Evolutionary conservation across 495 filamentous ascomycete genomes (phyloP), one percentile per base, ranked within the genome.

Genomic region (Hypomontagnella submonticulosa): DNA sequence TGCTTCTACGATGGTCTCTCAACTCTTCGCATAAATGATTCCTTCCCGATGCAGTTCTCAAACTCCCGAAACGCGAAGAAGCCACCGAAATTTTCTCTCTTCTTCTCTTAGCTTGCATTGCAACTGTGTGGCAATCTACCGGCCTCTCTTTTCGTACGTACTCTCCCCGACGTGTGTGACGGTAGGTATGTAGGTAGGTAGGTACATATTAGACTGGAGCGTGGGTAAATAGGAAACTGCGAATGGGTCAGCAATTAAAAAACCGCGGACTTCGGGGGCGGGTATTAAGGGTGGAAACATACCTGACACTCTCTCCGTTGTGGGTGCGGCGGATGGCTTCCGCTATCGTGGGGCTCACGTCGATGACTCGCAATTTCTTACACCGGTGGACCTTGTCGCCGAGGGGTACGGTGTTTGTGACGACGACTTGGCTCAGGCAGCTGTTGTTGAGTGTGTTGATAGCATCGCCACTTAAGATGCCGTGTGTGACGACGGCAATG

Each of bases 371-470:
- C 38, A 99, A 81, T 77, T 89, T 90, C 61, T 85, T 82, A 73
- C 95, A 98, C 61, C 79, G 73, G 12, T 80, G 69, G 8, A 76
- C 69, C 84, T 96, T 97, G 71, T 90, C 90, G 51, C 84, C 84
- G 57, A 96, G 87, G 37, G 94, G 94, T 23, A 98, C 92, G n/a
- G 93, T 99, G 78, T 99, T 99, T 30, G 96, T 98, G 50, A 97
- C 94, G 11, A 98, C 92, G 5, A 99, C 76, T 56, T 87, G 88
- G 58, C 80, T 86, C 66, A 98, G 77, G 63, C 84, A 81, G 73
- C 92, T 96, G 63, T 84, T 85, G 75, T 98, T 97, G 60, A 99
- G 81, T 37, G 87, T 93, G 76, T 94, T 90, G 55, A 96, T 94
- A 27, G 95, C 95, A 67, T 92, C 90, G 3, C 95, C 95, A 59